Conservation (phyloP, 805 yeast genomes). For the Kodamaea jinghongensis region DNA sequence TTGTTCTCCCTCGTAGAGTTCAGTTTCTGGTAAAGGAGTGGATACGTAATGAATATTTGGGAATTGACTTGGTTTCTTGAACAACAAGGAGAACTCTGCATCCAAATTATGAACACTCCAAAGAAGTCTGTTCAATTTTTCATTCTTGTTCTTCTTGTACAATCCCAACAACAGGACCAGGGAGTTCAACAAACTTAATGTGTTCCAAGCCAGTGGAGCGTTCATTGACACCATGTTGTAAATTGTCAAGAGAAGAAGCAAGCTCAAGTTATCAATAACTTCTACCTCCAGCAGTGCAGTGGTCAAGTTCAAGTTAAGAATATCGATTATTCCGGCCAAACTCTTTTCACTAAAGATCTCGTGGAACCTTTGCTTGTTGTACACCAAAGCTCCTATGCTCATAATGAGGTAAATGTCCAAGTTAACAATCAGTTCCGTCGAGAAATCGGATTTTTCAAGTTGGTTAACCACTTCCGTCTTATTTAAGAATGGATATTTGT, state of each 20-base stretch:
- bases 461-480: slow-evolving; percentile 19
- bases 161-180: slow-evolving; percentile 21
- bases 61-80: slow-evolving; percentile 34
- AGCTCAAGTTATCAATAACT: slow-evolving; percentile 25
- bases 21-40: slow-evolving; percentile 15
- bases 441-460: slow-evolving; percentile 28
- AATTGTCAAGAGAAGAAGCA: slow-evolving; percentile 32
- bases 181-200: slow-evolving; percentile 34
- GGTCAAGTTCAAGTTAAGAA: slow-evolving; percentile 27
- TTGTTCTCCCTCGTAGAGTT: slow-evolving; percentile 23
- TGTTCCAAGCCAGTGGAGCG: slow-evolving; percentile 30
- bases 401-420: slow-evolving; percentile 37
- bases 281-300: slow-evolving; percentile 16
- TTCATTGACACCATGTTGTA: slow-evolving; percentile 30
- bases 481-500: slow-evolving; percentile 35
- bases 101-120: slow-evolving; percentile 41
- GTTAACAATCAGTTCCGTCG: slow-evolving; percentile 34
- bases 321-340: slow-evolving; percentile 34
- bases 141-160: slow-evolving; percentile 14
- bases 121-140: slow-evolving; percentile 20
- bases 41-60: slow-evolving; percentile 24
- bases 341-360: slow-evolving; percentile 30
- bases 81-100: slow-evolving; percentile 34
- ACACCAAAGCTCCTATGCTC: slow-evolving; percentile 38
- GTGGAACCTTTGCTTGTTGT: slow-evolving; percentile 26